Evolutionary conservation across 2,329 filamentous ascomycete species (phyloP).

Genomic region (Penicillium sp.): DNA sequence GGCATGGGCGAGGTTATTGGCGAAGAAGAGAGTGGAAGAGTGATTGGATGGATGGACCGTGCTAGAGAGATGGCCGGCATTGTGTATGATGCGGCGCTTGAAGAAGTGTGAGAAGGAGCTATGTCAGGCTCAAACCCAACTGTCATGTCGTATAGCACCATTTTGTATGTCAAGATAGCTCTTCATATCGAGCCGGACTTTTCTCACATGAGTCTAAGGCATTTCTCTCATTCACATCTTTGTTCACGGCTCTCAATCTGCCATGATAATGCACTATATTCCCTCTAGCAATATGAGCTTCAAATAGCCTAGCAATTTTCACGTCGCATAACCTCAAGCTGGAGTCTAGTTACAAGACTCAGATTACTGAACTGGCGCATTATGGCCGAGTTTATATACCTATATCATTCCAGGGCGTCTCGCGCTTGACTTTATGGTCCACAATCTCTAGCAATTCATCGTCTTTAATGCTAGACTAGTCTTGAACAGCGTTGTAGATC

Average conservation of each 20-base stretch:
- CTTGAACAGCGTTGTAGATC: no score
- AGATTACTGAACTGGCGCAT: no score
- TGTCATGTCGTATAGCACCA: not conserved
- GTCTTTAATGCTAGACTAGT: no score
- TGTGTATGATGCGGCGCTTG: constrained; percentile 13
- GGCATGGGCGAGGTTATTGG: constrained; percentile 16
- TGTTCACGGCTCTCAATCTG: not conserved
- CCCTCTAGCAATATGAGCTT: no score
- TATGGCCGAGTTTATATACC: no score
- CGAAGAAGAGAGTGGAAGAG: constrained; percentile 17
- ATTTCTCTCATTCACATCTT: not conserved
- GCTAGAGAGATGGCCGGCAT: constrained; percentile 20
- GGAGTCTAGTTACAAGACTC: no score
- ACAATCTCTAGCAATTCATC: no score
- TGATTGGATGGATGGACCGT: constrained; percentile 24
- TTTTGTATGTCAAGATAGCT: not conserved
- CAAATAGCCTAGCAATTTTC: no score
- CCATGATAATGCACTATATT: no score
- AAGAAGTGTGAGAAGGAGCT: not conserved
- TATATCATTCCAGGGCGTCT: no score
- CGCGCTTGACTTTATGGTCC: no score
- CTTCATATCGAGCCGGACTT: not conserved
- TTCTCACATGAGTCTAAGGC: not conserved
- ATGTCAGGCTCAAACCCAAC: not conserved
- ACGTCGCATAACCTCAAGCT: no score